Base-by-base conservation (phyloP, 1,284 basidiomycete genomes). In the Peniophora sp. region DNA sequence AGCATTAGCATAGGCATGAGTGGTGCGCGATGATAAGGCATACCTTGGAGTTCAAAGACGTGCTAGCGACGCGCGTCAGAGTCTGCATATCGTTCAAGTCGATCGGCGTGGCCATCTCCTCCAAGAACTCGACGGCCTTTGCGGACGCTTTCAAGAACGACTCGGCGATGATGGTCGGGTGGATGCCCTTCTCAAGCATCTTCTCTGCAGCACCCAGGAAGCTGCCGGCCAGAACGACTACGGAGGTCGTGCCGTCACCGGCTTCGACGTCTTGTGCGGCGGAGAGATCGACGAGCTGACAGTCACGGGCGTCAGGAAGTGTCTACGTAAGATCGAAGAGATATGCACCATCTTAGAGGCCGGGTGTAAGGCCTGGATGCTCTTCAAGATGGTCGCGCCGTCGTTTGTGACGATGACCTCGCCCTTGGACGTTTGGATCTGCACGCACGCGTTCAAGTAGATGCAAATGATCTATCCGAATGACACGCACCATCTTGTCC, bases 381-480 rank as follows among this genome's bases (percentile, higher is more conserved):
- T 97, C 70, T 93, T 92, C 53, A 99, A 73, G 58, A 99, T 99
- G 10, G 97, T 99, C 11, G 97, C 97, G 44, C 97, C 97, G 70
- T 99, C 97, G 68, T 99, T 99, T 17, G 97, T 99, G 61, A 99
- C 92, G 60, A 99, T 89, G 3, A 97, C 92, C 65, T 99, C 95
- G 58, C 96, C 96, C 66, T 91, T 93, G 3, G 92, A 73, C 3
- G 96, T 99, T 82, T 97, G 94, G 65, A 99, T 99, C 95, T 97
- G 63, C 43, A 24, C 15, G 14, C 2, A 27, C 39, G 18, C 12
- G 42, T 44, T 47, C 51, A 56, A 54, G 46, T 47, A 17, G 37
- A 58, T 18, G 51, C 27, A 23, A 53, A 43, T 32, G 27, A 32
- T 41, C 12, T 23, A 45, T 9, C 36, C 50, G 32, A 10, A 47